Conservation (phyloP, 2,329 filamentous ascomycete genomes). For the Cladophialophora bantiana region DNA sequence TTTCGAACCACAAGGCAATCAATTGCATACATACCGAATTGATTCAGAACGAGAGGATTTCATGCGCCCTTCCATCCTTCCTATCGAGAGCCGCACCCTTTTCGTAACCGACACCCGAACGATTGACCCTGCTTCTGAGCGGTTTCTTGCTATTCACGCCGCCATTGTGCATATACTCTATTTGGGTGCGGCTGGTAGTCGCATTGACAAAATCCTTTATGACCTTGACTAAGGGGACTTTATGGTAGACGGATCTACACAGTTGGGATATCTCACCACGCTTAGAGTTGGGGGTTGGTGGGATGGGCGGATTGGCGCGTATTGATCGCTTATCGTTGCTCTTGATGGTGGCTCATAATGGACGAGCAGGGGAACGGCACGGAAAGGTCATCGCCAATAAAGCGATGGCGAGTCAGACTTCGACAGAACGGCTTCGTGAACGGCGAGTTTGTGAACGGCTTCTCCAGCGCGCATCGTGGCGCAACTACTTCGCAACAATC, state of each 20-base stretch:
- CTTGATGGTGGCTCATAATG: too few relatives aligned
- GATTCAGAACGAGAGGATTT: slow-evolving; percentile 20
- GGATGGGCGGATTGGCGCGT: not conserved
- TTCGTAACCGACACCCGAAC: slow-evolving; percentile 42
- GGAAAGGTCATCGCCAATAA: too few relatives aligned
- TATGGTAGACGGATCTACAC: not conserved
- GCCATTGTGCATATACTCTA: slow-evolving; percentile 1
- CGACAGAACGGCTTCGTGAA: slow-evolving; percentile 21
- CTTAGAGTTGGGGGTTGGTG: not conserved
- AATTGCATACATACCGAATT: slow-evolving; percentile 29
- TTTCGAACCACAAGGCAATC: slow-evolving; percentile 22
- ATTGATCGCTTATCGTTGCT: not conserved
- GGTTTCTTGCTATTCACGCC: not conserved
- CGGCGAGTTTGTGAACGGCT: slow-evolving; percentile 12
- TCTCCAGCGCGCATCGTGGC: slow-evolving; percentile 3
- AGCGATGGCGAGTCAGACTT: slow-evolving; percentile 11
- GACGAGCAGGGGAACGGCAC: too few relatives aligned
- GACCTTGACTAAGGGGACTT: not conserved
- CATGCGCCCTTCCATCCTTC: slow-evolving; percentile 35
- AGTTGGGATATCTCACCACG: not conserved
- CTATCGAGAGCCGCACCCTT: slow-evolving; percentile 37
- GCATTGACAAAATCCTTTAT: not conserved
- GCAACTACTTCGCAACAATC: not conserved
- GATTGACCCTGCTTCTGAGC: slow-evolving; percentile 40
- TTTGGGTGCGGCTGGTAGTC: not conserved